phyloP scores from a whole-genome alignment of 352 stramenopile species.

The Phytopythium ostracodes region DNA sequence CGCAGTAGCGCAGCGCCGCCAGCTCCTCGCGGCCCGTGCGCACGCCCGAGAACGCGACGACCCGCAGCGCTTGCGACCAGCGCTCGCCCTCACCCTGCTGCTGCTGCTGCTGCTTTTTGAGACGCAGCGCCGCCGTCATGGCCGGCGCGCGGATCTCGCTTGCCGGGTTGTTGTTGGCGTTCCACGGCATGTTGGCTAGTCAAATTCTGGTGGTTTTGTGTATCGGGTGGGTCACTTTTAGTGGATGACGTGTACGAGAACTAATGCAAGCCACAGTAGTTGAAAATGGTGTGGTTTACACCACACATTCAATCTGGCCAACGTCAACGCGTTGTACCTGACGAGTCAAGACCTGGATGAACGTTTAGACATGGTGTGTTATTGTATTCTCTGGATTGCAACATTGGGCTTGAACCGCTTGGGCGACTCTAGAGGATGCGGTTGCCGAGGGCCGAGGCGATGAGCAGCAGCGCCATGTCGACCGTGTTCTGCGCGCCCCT shows the following conservation, averaged over 20 bases:
- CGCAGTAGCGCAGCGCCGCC: conserved; percentile 37
- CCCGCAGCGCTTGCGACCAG: conserved; percentile 37
- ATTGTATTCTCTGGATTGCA: not conserved
- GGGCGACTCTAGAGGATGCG: conserved; percentile 71
- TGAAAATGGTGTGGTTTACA: not conserved
- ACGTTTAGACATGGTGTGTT: not conserved
- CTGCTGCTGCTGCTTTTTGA: conserved; percentile 46
- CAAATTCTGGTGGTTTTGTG: not conserved
- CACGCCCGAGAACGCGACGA: conserved; percentile 42
- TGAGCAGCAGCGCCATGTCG: conserved; percentile 91
- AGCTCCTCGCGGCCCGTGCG: conserved; percentile 11
- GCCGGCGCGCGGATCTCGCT: conserved; percentile 74
- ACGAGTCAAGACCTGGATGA: not conserved
- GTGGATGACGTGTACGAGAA: not conserved
- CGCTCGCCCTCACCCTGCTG: conserved; percentile 22
- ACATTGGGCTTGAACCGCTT: too few relatives aligned
- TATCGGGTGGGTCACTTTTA: not conserved
- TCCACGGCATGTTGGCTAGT: conserved; percentile 63
- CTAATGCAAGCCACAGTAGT: not conserved
- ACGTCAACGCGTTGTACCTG: not conserved
- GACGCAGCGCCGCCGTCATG: conserved; percentile 48
- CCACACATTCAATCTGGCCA: not conserved
- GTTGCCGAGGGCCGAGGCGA: conserved; percentile 92
- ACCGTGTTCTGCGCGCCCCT: conserved; percentile 89
- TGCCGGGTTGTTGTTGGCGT: conserved; percentile 83